phyloP scores from a whole-genome alignment of 208 protist species.

The Tetramitus jugosus region DNA sequence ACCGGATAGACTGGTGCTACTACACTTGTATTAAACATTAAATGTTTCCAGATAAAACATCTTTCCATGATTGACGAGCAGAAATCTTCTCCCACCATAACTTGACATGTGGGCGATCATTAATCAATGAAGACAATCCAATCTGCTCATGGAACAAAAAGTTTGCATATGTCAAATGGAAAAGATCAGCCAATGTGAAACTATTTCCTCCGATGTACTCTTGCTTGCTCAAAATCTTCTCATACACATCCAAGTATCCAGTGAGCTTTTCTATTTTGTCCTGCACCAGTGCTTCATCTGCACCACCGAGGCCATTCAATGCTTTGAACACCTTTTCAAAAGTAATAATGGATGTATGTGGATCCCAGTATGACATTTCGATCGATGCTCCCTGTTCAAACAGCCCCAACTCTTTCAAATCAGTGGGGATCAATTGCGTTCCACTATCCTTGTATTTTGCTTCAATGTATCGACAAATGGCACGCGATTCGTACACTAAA shows the following conservation, averaged over 20 bases:
- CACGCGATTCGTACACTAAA: neutral
- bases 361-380: neutral
- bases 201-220: neutral
- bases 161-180: neutral
- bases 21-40: no score
- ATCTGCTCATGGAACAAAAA: neutral
- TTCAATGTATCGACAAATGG: constrained; percentile 2
- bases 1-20: no score
- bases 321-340: neutral
- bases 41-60: no score
- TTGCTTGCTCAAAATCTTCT: constrained; percentile 13
- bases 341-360: neutral
- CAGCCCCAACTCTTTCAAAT: neutral
- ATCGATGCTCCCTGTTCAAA: constrained; percentile 10
- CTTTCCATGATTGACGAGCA: neutral
- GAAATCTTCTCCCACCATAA: constrained; percentile 15
- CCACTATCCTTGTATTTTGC: neutral
- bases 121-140: neutral
- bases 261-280: neutral
- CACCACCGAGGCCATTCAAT: neutral
- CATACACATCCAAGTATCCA: neutral
- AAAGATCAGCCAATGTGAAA: constrained; percentile 7
- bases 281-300: constrained; percentile 1
- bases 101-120: neutral
- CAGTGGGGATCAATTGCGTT: constrained; percentile 16